These are phyloP conservation scores for Rhizopus delemar DNA, from an alignment of 371 early-diverging fungal genomes.

Conservation along the genomic window DNA sequence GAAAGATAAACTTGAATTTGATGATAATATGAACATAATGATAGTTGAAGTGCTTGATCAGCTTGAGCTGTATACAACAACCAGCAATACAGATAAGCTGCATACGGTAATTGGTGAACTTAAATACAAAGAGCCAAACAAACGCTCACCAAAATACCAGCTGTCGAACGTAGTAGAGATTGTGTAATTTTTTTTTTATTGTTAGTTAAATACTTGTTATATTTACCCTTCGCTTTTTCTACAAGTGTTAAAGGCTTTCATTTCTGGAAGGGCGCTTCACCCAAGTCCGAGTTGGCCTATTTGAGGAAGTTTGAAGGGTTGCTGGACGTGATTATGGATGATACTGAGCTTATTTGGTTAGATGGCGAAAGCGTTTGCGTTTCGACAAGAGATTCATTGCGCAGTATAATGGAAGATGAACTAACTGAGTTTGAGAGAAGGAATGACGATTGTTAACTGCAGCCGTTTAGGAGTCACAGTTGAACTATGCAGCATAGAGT, in stretches of 20 bases:
- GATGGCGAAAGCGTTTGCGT: constrained; percentile 18
- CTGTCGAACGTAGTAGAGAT: constrained; percentile 15
- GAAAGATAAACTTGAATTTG: constrained; percentile 21
- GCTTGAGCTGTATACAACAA: constrained; percentile 14
- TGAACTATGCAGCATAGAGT: constrained; percentile 22
- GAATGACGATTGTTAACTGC: constrained; percentile 11
- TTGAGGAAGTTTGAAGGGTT: constrained; percentile 19
- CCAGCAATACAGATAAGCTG: constrained; percentile 9
- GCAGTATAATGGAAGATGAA: constrained; percentile 15
- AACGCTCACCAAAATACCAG: constrained; percentile 14
- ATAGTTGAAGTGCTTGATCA: constrained; percentile 17
- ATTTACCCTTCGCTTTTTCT: constrained; percentile 6
- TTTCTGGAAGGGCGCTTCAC: constrained; percentile 12
- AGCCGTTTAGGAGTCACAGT: constrained; percentile 9
- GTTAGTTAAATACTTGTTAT: constrained; percentile 14
- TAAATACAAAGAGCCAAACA: constrained; percentile 13
- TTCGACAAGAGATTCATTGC: constrained; percentile 16
- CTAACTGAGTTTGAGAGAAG: constrained; percentile 13
- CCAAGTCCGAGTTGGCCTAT: constrained; percentile 12
- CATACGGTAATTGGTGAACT: constrained; percentile 12
- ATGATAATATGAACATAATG: constrained; percentile 18
- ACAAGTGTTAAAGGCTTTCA: constrained; percentile 7
- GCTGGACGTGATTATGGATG: constrained; percentile 17
- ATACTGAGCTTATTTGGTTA: constrained; percentile 14
- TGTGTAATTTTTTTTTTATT: constrained; percentile 18